A percentile compares a stretch with the other conserved stretches of the same genome.
These are phyloP conservation scores for Dendrobium nobile DNA, from an alignment of 106 monocot genomes.

Conservation along the genomic window DNA sequence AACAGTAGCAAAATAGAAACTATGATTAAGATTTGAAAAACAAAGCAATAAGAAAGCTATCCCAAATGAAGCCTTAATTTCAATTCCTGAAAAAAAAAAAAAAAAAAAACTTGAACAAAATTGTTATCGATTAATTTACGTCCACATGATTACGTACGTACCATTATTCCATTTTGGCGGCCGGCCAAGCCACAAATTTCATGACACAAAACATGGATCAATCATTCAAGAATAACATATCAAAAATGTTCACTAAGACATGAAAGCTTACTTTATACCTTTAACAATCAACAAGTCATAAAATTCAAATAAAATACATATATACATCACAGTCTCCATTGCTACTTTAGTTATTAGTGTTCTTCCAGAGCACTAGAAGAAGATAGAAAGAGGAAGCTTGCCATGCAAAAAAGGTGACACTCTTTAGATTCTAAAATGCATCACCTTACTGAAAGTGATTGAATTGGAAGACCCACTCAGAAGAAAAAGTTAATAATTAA, in stretches of 20 bases:
- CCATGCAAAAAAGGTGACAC: not conserved
- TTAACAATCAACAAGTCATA: not conserved
- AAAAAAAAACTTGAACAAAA: too few species aligned
- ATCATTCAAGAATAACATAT: not conserved
- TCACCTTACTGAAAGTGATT: not conserved
- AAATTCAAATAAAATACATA: not conserved
- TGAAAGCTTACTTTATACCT: not conserved
- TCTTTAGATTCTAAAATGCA: slow-evolving; percentile 9
- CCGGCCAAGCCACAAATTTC: not conserved
- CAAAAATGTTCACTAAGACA: not conserved
- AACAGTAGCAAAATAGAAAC: too few species aligned
- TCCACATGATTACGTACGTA: too few species aligned
- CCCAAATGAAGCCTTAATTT: too few species aligned
- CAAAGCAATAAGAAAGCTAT: too few species aligned
- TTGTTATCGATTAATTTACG: too few species aligned
- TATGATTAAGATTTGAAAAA: too few species aligned
- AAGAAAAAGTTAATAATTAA: too few species aligned
- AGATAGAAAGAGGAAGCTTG: slow-evolving; percentile 6
- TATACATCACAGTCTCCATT: not conserved
- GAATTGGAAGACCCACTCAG: too few species aligned
- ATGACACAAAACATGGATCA: not conserved
- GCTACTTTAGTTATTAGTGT: not conserved
- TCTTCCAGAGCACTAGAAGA: not conserved
- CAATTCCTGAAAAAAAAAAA: too few species aligned
- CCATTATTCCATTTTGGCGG: too few species aligned